phyloP scores from a whole-genome alignment of 2,329 filamentous ascomycete species.

The Aspergillus terreus region DNA sequence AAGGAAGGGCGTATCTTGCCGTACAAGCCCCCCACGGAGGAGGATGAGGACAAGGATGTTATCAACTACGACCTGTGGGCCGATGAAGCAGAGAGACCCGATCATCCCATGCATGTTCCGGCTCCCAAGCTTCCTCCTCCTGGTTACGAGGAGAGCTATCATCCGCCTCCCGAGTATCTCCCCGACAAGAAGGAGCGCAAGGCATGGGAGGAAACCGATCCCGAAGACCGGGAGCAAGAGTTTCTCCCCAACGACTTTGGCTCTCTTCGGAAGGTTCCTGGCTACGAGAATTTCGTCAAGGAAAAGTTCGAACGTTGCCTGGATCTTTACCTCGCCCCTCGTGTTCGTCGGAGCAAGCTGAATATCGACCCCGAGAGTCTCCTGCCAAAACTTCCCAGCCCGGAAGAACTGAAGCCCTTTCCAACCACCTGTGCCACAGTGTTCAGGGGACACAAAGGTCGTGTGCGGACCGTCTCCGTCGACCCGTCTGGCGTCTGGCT shows the following conservation, averaged over 20 bases:
- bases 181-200: conserved; percentile 80
- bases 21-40: conserved; percentile 72
- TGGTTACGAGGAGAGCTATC: conserved; percentile 93
- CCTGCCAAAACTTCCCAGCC: conserved; percentile 86
- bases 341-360: conserved; percentile 86
- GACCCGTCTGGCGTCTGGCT: conserved; percentile 83
- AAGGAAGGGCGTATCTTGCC: conserved; percentile 90
- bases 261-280: conserved; percentile 85
- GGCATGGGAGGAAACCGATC: conserved; percentile 79
- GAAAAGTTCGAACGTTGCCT: conserved; percentile 94
- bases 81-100: conserved; percentile 76
- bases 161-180: conserved; percentile 90
- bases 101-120: conserved; percentile 90
- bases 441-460: conserved; percentile 82
- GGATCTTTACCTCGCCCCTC: conserved; percentile 90
- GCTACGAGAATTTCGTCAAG: conserved; percentile 84
- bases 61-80: conserved; percentile 90
- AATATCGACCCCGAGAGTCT: conserved; percentile 95
- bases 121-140: conserved; percentile 91
- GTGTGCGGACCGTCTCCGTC: conserved; percentile 78
- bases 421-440: conserved; percentile 84
- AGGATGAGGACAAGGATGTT: conserved; percentile 67
- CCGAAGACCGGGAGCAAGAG: conserved; percentile 85
- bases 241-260: conserved; percentile 80
- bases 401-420: conserved; percentile 91